Conservation (phyloP, 2,329 filamentous ascomycete species). For the Clarireedia sp. region DNA sequence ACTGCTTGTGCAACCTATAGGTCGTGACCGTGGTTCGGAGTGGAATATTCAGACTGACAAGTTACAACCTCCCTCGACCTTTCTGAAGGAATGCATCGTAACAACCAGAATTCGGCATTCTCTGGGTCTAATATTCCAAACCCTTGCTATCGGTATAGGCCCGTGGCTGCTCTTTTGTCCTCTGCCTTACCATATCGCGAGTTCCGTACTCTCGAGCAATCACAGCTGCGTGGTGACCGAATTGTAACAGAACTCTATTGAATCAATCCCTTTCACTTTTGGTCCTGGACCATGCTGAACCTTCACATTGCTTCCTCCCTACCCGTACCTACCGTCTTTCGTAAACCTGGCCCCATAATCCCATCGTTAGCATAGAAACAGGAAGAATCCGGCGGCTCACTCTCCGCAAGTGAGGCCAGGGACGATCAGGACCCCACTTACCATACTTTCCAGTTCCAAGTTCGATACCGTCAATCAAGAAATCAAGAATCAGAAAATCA, state of each 20-base stretch:
- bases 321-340: too few relatives aligned
- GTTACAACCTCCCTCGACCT: neutral
- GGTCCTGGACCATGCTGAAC: neutral
- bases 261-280: neutral
- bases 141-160: neutral
- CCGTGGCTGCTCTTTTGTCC: neutral
- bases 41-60: neutral
- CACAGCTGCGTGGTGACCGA: neutral
- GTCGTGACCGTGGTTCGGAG: neutral
- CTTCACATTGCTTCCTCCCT: neutral
- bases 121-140: neutral
- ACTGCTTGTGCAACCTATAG: constrained; percentile 1
- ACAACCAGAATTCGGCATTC: constrained; percentile 1
- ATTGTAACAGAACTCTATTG: neutral
- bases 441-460: neutral
- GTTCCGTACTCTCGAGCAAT: neutral
- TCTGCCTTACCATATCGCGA: neutral
- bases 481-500: neutral
- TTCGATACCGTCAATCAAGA: neutral
- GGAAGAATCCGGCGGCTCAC: neutral
- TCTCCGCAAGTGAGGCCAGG: constrained; percentile 2
- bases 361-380: neutral
- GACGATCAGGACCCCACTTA: constrained; percentile 4
- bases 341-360: neutral
- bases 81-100: constrained; percentile 1